A percentile compares a stretch with the other conserved stretches of the same genome.
These are phyloP conservation scores for Kodamaea leandrae DNA, from an alignment of 805 yeast species.

Conservation along the genomic window DNA sequence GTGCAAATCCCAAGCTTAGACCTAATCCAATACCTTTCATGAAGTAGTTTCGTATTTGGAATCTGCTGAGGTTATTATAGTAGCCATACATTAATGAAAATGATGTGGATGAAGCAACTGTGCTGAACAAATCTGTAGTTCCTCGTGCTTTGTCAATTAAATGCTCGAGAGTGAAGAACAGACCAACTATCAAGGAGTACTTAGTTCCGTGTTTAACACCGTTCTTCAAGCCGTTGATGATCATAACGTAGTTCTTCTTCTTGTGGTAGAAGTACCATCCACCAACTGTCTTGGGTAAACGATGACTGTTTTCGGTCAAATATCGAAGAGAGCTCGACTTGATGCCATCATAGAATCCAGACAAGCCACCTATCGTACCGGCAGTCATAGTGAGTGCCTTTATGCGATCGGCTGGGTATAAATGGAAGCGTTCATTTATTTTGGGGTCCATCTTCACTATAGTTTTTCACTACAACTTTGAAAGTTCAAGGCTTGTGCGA, in stretches of 20 bases:
- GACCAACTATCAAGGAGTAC: conserved; percentile 43
- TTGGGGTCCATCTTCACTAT: conserved; percentile 8
- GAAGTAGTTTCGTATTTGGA: conserved; percentile 43
- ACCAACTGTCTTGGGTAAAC: conserved; percentile 72
- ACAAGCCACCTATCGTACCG: conserved; percentile 44
- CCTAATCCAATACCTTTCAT: conserved; percentile 61
- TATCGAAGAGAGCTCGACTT: conserved; percentile 54
- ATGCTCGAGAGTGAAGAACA: conserved; percentile 62
- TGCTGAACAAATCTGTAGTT: conserved; percentile 57
- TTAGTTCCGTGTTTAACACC: conserved; percentile 42
- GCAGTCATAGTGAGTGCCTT: conserved; percentile 38
- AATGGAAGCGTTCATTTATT: conserved; percentile 45
- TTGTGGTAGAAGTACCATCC: conserved; percentile 91
- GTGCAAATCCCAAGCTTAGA: conserved; percentile 56
- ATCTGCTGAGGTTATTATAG: conserved; percentile 38
- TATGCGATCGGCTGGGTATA: conserved; percentile 47
- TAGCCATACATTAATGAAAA: conserved; percentile 54
- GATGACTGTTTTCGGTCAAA: conserved; percentile 77
- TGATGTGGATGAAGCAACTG: conserved; percentile 54
- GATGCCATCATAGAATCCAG: conserved; percentile 63
- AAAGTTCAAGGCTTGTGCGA: too few relatives aligned
- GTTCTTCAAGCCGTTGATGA: conserved; percentile 49
- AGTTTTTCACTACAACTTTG: background rate
- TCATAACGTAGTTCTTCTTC: conserved; percentile 72
- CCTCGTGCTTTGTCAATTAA: conserved; percentile 52